A percentile compares a stretch with the other conserved stretches of the same genome.
These are phyloP conservation scores for Colletotrichum noveboracense DNA, from an alignment of 2,329 filamentous ascomycete species.

Conservation along the genomic window DNA sequence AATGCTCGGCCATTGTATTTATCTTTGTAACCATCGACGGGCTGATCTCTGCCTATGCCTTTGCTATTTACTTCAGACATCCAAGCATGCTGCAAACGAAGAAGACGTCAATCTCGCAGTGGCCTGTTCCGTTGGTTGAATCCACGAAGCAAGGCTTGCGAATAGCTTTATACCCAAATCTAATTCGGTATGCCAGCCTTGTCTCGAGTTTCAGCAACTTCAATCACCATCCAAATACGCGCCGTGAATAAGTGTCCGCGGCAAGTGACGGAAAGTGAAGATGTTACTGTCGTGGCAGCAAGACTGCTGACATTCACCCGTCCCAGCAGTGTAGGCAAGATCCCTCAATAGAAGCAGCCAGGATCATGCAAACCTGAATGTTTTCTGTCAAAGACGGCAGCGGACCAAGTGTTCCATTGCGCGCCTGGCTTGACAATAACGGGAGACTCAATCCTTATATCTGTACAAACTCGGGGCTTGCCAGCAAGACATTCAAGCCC, in stretches of 20 bases:
- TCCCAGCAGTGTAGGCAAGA: neutral
- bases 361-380: neutral
- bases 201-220: neutral
- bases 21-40: neutral
- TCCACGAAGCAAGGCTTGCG: no score
- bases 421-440: no score
- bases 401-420: no score
- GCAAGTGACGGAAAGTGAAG: neutral
- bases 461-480: no score
- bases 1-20: neutral
- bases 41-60: neutral
- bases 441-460: no score
- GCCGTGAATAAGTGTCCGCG: neutral
- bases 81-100: fast-evolving
- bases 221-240: neutral
- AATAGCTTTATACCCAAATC: neutral
- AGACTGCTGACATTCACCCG: no score
- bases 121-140: no score
- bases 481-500: no score
- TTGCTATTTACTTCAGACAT: neutral
- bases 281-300: neutral
- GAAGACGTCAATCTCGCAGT: neutral
- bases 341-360: neutral
- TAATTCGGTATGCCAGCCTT: neutral
- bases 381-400: neutral